Base-by-base conservation (phyloP, 805 yeast genomes). In the Saccharomyces kudriavzevii region DNA sequence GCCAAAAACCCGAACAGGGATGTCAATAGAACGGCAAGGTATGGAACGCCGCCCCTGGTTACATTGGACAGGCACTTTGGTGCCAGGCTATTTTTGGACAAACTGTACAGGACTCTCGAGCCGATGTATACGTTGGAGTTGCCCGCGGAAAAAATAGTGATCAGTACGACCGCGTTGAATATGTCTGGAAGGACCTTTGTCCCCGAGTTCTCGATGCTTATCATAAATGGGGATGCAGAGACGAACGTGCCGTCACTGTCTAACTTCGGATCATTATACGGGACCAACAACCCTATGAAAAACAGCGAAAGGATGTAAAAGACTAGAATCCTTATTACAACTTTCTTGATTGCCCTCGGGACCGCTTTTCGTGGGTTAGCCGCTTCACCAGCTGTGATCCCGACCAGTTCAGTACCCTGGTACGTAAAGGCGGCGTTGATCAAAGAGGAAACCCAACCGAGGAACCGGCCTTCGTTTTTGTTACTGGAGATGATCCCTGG, bases 361-460 rank as follows among this genome's bases (percentile, higher is more conserved):
- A 84, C 82, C 28, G 85, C 72, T 58, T 78, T 81, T 66, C 82
- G 71, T 52, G 89, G 88, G 65, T 81, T 80, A 43, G 73, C 72
- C 48, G 83, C 73, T 69, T 85, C 90, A 68, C 88, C 87, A 45
- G 86, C 84, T 3, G 87, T 73, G 49, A 85, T 74, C 66, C 88
- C 89, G 26, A 83, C 79, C 64, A 83, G 74, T 67, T 85, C 90
- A 52, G 84, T 81, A 66, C 89, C 89, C 70, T 83, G 89, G 69
- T 78, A 84, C 40, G 89, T 84, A 72, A 85, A 85, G 24, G 85
- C 84, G 40, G 89, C 86, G 54, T 78, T 78, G 56, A 84, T 75
- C 59, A 84, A 74, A 5, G 87, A 82, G 10, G 81, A 73, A 52
- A 82, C 74, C 82, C 84, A 83, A 49, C 87, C 87, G 47, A 82